Evolutionary conservation across 2,329 filamentous ascomycete species (phyloP), one percentile per base, ranked within the genome.

Genomic region (Beauveria rudraprayagi): DNA sequence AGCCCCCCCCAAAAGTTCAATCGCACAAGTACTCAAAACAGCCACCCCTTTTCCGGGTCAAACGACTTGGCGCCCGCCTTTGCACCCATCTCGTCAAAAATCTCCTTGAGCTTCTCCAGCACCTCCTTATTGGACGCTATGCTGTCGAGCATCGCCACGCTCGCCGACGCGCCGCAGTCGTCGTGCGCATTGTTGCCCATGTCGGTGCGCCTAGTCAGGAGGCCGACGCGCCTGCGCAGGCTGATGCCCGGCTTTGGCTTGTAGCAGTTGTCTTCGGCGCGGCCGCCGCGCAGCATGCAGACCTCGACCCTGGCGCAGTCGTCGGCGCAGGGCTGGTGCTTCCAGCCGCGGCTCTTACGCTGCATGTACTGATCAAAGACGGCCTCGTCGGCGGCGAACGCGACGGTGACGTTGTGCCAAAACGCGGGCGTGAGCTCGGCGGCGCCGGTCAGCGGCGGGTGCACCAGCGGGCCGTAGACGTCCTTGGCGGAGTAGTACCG

Each of bases 401-500:
- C 67, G 1, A 71, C 71, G 1, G 83, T 85, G 22, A 85, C 73
- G 64, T 81, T 78, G 68, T 85, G 83, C 83, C 83, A 86, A 69
- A 85, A 85, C 1, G 77, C 78, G 0, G 82, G 78, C 1, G 79
- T 81, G 40, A 87, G 76, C 64, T 85, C 70, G 4, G 74, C 73
- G 10, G 69, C 70, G 47, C 72, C 65, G 11, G 69, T 70, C 1
- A 78, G 64, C 1, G 78, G 75, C 43, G 80, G 77, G 34, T 63
- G 67, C 16, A 81, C 69, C 1, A 77, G 70, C 0, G 75, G 65
- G 6, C 81, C 82, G 66, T 85, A 85, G 8, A 75, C 71, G 57
- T 78, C 78, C 67, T 80, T 82, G 37, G 80, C 83, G 2, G 80
- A 83, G 70, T 85, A 85, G 68, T 81, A 80, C 56, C 78, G 77